Evolutionary conservation across 768 basidiomycete genomes (phyloP).

Genomic region (Amanita pseudoporphyria): DNA sequence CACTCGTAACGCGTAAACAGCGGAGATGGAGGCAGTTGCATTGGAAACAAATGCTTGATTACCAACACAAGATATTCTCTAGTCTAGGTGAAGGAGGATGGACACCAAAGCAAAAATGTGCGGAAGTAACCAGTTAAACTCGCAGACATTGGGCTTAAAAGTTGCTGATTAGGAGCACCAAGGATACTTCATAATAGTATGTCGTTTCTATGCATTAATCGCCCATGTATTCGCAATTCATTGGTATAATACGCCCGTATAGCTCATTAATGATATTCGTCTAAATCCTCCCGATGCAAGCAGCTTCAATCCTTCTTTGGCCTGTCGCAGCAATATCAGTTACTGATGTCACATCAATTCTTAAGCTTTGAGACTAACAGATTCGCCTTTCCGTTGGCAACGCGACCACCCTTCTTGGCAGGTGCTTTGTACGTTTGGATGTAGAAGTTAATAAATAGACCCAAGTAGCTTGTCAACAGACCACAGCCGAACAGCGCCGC

Average conservation of each 20-base stretch:
- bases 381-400: slow-evolving; percentile 33
- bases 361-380: slow-evolving; percentile 11
- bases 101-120: no score
- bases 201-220: neutral
- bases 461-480: slow-evolving; percentile 83
- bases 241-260: slow-evolving; percentile 8
- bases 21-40: no score
- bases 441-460: slow-evolving; percentile 95
- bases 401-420: slow-evolving; percentile 32
- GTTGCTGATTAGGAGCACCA: no score
- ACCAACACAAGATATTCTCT: no score
- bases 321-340: neutral
- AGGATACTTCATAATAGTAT: slow-evolving; percentile 60
- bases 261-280: slow-evolving; percentile 1
- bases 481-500: slow-evolving; percentile 87
- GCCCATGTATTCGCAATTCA: neutral
- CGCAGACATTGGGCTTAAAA: no score
- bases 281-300: neutral
- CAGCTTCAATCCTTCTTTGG: slow-evolving; percentile 5
- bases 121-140: no score
- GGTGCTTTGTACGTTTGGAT: slow-evolving; percentile 77
- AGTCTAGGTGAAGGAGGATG: no score
- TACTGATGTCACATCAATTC: neutral
- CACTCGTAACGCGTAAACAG: no score
- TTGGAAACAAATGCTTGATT: no score